Evolutionary conservation across 768 basidiomycete species (phyloP).

Genomic region (Russula sp.): DNA sequence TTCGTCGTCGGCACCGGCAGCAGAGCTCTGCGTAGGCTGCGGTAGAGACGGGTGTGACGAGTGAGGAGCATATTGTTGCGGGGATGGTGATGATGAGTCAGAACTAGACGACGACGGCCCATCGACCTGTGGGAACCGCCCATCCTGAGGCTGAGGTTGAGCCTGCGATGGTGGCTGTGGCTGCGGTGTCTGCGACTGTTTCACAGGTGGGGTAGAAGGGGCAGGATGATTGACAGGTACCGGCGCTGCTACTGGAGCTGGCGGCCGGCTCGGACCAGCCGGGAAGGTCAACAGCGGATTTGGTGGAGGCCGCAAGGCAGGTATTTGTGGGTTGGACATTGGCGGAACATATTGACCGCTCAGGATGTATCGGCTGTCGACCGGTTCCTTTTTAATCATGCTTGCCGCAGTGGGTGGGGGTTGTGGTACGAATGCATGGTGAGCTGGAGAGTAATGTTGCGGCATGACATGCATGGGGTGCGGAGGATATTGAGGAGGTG

Average conservation of each 20-base stretch:
- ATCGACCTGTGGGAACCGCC: conserved; percentile 70
- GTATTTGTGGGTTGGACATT: conserved; percentile 60
- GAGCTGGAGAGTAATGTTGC: conserved; percentile 29
- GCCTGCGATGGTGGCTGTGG: conserved; percentile 14
- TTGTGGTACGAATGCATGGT: conserved; percentile 33
- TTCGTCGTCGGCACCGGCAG: conserved; percentile 52
- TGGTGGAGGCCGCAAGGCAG: conserved; percentile 28
- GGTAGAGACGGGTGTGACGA: conserved; percentile 71
- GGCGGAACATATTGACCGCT: conserved; percentile 50
- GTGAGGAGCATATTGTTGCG: conserved; percentile 57
- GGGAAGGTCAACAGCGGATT: conserved; percentile 20
- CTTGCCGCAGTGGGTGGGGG: conserved; percentile 38
- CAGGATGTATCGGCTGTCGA: conserved; percentile 64
- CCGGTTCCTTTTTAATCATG: conserved; percentile 67
- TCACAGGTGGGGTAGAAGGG: conserved; percentile 27
- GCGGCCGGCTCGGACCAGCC: conserved; percentile 34
- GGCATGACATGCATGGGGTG: conserved; percentile 50
- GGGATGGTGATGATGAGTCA: conserved; percentile 64
- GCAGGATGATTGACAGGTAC: conserved; percentile 42
- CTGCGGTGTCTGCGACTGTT: conserved; percentile 18
- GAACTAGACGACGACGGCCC: conserved; percentile 67
- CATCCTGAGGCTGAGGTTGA: conserved; percentile 32
- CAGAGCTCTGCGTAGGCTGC: conserved; percentile 43
- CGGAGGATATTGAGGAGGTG: conserved; percentile 46
- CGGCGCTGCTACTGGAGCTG: conserved; percentile 38